A percentile compares a stretch with the other conserved stretches of the same genome.
These are phyloP conservation scores for Cavenderia fasciculata DNA, from an alignment of 78 protist species.

Conservation along the genomic window DNA sequence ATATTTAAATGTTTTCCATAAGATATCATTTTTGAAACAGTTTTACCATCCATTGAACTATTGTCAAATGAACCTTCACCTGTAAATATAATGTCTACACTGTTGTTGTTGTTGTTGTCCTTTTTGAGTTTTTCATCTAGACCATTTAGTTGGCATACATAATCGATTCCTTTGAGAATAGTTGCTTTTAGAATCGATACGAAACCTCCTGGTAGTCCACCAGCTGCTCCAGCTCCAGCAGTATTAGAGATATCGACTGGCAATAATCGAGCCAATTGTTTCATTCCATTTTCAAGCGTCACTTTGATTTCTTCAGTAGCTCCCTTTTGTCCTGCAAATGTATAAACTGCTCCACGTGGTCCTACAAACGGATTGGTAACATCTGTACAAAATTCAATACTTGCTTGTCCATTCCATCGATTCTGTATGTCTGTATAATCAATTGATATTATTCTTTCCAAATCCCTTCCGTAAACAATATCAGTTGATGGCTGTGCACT, in stretches of 20 bases:
- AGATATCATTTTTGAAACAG: neutral
- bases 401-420: neutral
- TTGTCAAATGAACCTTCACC: conserved; percentile 75
- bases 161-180: conserved; percentile 42
- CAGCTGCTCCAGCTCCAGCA: conserved; percentile 84
- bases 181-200: neutral
- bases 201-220: conserved; percentile 77
- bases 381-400: conserved; percentile 60
- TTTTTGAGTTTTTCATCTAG: neutral
- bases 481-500: neutral
- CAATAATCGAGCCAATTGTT: conserved; percentile 7
- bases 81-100: conserved; percentile 21
- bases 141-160: neutral
- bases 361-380: conserved; percentile 72
- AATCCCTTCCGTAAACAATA: conserved; percentile 30
- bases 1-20: neutral
- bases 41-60: conserved; percentile 42
- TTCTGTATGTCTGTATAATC: neutral
- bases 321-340: conserved; percentile 81
- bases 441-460: neutral
- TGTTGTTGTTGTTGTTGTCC: no score
- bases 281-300: conserved; percentile 71
- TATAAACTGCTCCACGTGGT: conserved; percentile 69
- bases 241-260: conserved; percentile 17
- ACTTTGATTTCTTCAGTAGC: conserved; percentile 39